Percentiles rank a stretch among this genome's conserved stretches.
These are phyloP conservation scores for Aspergillus affinis DNA, from an alignment of 495 filamentous ascomycete species.

Conservation along the genomic window DNA sequence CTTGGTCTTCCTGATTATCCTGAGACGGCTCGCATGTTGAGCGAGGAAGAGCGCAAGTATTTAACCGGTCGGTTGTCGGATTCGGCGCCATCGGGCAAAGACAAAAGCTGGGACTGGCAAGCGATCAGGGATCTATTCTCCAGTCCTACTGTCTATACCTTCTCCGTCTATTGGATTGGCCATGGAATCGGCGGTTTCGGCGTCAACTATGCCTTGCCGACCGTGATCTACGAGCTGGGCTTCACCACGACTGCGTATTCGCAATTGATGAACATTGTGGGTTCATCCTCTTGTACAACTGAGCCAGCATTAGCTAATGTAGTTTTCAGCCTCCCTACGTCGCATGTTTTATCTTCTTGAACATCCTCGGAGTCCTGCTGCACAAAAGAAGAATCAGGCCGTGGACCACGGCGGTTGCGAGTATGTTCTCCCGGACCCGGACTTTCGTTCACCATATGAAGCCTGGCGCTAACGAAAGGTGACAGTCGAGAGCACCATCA, in stretches of 20 bases:
- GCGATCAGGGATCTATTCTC: slow-evolving; percentile 27
- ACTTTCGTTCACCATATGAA: too few species aligned
- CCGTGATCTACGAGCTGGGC: slow-evolving; percentile 45
- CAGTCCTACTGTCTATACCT: slow-evolving; percentile 39
- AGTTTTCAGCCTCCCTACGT: slow-evolving; percentile 39
- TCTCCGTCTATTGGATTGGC: slow-evolving; percentile 37
- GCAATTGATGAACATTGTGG: slow-evolving; percentile 45
- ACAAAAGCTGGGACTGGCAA: slow-evolving; percentile 29
- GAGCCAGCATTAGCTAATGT: not conserved
- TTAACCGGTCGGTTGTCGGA: slow-evolving; percentile 24
- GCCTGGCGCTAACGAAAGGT: slow-evolving; percentile 1
- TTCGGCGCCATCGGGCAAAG: slow-evolving; percentile 24
- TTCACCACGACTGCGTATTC: slow-evolving; percentile 39
- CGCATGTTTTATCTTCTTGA: slow-evolving; percentile 39
- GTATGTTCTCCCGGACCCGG: slow-evolving; percentile 16
- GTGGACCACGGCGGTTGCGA: slow-evolving; percentile 41
- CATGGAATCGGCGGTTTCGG: slow-evolving; percentile 47
- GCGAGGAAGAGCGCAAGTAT: slow-evolving; percentile 33
- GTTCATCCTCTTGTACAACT: slow-evolving; percentile 2
- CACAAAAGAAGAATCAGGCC: slow-evolving; percentile 37
- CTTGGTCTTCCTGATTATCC: slow-evolving; percentile 46
- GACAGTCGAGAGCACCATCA: slow-evolving; percentile 39
- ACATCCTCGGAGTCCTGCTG: slow-evolving; percentile 32
- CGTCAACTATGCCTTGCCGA: slow-evolving; percentile 39
- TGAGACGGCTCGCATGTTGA: slow-evolving; percentile 38